Evolutionary conservation across 768 basidiomycete genomes (phyloP).

Genomic region (Tricholoma matsutake): DNA sequence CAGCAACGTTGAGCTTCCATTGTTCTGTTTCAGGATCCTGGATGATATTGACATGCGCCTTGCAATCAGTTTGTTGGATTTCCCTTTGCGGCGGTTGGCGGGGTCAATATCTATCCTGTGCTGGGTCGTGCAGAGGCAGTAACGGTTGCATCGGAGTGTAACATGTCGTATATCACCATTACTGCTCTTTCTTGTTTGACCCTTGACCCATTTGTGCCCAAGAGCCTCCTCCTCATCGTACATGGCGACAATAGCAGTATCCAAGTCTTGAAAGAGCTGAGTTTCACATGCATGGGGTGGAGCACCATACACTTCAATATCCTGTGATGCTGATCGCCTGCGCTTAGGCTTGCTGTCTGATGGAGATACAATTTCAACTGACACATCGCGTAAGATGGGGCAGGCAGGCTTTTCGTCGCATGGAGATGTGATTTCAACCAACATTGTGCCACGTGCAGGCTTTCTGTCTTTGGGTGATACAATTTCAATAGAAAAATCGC

Average conservation of each 20-base stretch:
- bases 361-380: no score
- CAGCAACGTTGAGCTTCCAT: slow-evolving; percentile 14
- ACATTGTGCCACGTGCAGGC: no score
- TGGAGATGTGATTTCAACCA: no score
- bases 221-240: no score
- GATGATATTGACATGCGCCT: slow-evolving; percentile 20
- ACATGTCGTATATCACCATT: slow-evolving; percentile 4
- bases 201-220: slow-evolving; percentile 17
- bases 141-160: slow-evolving; percentile 20
- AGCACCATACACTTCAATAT: no score
- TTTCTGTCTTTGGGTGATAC: no score
- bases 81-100: slow-evolving; percentile 12
- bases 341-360: no score
- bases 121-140: not conserved
- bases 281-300: not conserved
- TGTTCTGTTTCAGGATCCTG: not conserved
- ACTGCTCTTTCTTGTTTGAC: slow-evolving; percentile 10
- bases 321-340: no score
- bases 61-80: slow-evolving; percentile 18
- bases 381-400: no score
- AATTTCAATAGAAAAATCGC: no score
- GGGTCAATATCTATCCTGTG: slow-evolving; percentile 14
- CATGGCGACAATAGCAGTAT: slow-evolving; percentile 10
- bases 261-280: slow-evolving; percentile 1
- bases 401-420: no score